Evolutionary conservation across 768 basidiomycete species (phyloP).

Genomic region (Pulveroboletus sp.): DNA sequence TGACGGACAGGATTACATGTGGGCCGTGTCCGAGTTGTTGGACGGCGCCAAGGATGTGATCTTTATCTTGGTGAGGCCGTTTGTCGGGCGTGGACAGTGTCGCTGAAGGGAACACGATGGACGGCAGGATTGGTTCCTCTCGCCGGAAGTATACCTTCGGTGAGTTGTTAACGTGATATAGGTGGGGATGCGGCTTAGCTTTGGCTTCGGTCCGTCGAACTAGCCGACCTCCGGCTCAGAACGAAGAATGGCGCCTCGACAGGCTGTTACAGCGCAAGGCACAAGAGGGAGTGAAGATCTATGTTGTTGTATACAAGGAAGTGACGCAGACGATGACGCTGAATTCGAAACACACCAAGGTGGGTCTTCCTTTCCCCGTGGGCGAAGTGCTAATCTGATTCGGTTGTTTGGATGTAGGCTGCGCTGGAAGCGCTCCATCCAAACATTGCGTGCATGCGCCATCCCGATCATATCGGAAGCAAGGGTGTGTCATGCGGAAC

Average conservation of each 20-base stretch:
- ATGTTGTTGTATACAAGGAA: constrained; percentile 94
- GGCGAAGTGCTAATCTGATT: too few relatives aligned
- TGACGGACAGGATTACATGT: constrained; percentile 97
- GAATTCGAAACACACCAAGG: constrained; percentile 84
- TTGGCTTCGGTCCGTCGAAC: background rate
- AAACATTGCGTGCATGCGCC: constrained; percentile 86
- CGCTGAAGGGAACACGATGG: background rate
- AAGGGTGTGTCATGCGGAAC: constrained; percentile 43
- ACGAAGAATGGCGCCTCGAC: constrained; percentile 89
- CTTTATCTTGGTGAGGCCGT: constrained; percentile 66
- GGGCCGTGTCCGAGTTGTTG: constrained; percentile 88
- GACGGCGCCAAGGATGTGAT: constrained; percentile 78
- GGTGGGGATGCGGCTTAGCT: background rate
- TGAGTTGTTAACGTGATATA: background rate
- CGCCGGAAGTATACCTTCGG: constrained; percentile 86
- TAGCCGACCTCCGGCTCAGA: constrained; percentile 74
- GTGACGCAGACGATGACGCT: constrained; percentile 90
- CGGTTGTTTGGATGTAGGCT: too few relatives aligned
- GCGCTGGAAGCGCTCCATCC: constrained; percentile 78
- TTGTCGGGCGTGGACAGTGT: background rate
- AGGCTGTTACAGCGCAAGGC: constrained; percentile 83
- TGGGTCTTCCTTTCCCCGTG: constrained; percentile 13
- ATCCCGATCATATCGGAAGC: constrained; percentile 85
- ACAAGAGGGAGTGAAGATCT: constrained; percentile 85
- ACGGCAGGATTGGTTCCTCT: constrained; percentile 84